phyloP scores from a whole-genome alignment of 177 flowering plant genomes.

The Tripterygium wilfordii region DNA sequence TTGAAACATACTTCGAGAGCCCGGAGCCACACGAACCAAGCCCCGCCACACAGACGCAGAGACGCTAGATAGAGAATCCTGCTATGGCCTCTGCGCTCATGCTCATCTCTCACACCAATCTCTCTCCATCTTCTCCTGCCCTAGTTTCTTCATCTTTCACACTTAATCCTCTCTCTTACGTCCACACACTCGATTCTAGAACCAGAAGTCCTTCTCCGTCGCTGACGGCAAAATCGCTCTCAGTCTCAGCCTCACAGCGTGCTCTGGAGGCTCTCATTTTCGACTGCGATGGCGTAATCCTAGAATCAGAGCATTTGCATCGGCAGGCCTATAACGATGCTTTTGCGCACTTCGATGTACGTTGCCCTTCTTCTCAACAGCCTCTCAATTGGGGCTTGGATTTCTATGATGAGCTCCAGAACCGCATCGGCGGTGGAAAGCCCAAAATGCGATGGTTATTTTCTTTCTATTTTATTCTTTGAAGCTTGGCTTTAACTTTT shows the following conservation, averaged over 20 bases:
- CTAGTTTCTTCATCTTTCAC: conserved; percentile 4
- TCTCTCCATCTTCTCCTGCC: conserved; percentile 4
- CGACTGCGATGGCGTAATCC: conserved; percentile 95
- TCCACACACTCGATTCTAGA: conserved; percentile 1
- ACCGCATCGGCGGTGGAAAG: conserved; percentile 87
- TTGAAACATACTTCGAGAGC: not conserved
- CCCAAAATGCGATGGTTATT: conserved; percentile 95
- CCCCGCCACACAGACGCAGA: too few species aligned
- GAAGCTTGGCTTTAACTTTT: not conserved
- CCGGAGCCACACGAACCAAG: conserved; percentile 5
- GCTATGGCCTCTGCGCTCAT: conserved; percentile 8
- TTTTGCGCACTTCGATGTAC: conserved; percentile 76
- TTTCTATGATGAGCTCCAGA: conserved; percentile 88
- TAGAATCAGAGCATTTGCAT: conserved; percentile 91
- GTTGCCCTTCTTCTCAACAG: conserved; percentile 39
- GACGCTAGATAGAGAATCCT: too few species aligned
- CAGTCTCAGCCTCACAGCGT: conserved; percentile 30
- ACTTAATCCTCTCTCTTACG: conserved; percentile 1
- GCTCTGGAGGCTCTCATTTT: conserved; percentile 73
- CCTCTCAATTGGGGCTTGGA: conserved; percentile 68
- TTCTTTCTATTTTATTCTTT: not conserved
- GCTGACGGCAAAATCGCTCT: not conserved
- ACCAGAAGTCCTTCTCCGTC: not conserved
- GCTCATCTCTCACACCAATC: conserved; percentile 7
- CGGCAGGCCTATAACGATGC: conserved; percentile 95